phyloP scores from a whole-genome alignment of 257 asterid genomes.

The Voacanga thouarsii region DNA sequence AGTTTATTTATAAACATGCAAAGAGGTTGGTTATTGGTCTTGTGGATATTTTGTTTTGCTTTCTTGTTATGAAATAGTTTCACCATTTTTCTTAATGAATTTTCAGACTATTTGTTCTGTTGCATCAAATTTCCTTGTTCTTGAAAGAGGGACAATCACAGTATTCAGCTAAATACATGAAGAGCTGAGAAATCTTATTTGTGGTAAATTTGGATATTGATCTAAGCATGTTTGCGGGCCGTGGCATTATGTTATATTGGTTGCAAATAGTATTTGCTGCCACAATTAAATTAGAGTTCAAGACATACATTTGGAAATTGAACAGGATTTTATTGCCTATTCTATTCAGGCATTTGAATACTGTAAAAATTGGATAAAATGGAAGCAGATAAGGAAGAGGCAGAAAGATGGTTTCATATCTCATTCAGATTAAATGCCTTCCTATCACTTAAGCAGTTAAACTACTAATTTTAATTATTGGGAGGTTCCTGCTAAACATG shows the following conservation, averaged over 20 bases:
- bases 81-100: not conserved
- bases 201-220: not conserved
- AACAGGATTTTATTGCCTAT: too few relatives aligned
- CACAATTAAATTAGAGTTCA: too few relatives aligned
- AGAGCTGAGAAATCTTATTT: not conserved
- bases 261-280: too few relatives aligned
- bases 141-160: not conserved
- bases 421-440: too few relatives aligned
- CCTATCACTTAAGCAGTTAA: too few relatives aligned
- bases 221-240: not conserved
- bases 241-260: too few relatives aligned
- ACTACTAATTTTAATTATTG: too few relatives aligned
- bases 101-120: not conserved
- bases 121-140: not conserved
- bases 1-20: not conserved
- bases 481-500: too few relatives aligned
- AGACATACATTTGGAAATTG: too few relatives aligned
- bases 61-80: not conserved
- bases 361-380: too few relatives aligned
- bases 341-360: too few relatives aligned
- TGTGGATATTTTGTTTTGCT: not conserved
- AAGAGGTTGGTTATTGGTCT: not conserved
- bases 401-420: conserved; percentile 48
- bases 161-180: not conserved
- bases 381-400: conserved; percentile 30